Base-by-base conservation (phyloP, 352 stramenopile species). In the Thraustochytrium sp. region DNA sequence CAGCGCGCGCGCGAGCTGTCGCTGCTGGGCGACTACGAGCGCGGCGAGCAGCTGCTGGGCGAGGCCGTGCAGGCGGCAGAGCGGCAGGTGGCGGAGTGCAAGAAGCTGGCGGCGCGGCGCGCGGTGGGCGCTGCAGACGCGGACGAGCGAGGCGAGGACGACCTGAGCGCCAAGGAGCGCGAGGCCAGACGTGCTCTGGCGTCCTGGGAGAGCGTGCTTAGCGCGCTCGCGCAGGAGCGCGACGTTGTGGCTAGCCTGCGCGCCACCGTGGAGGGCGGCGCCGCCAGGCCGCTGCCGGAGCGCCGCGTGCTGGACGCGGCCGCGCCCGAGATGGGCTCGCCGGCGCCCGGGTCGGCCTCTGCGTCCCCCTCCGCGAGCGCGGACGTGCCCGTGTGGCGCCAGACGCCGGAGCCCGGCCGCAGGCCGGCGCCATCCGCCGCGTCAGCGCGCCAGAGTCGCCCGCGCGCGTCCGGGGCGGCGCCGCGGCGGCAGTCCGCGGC, bases 11-110 rank as follows among this genome's bases (percentile, higher is more conserved):
- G 65, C 11, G 65, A 77, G 37, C n/a, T 23, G 26, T 13, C 65
- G 2, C 65, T 77, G 18, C 31, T 77, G 42, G 65, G 65, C 0
- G 65, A 77, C 42, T 77, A 77, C 49, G 42, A 72, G 1, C 65
- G 65, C 23, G 49, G 65, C 40, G 65, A 77, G 37, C 42, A 77
- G 46, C 49, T 77, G 9, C 26, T 62, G 1, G 65, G 26, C 29
- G 65, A 77, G 18, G 65, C 42, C 9, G 23, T 38, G 8, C 29
- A n/a, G 46, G 5, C 64, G 13, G 65, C 65, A 34, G 13, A 77
- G 49, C 5, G 13, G n/a, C 65, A 77, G 26, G 42, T 77, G 1
- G 65, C 42, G 9, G 38, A 23, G 46, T 77, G 65, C 46, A 62
- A 75, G 23, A 61, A 77, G 5, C 68, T 77, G 38, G 59, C 40